Evolutionary conservation across 805 yeast genomes (phyloP).

Genomic region (Ogataea wickerhamii): DNA sequence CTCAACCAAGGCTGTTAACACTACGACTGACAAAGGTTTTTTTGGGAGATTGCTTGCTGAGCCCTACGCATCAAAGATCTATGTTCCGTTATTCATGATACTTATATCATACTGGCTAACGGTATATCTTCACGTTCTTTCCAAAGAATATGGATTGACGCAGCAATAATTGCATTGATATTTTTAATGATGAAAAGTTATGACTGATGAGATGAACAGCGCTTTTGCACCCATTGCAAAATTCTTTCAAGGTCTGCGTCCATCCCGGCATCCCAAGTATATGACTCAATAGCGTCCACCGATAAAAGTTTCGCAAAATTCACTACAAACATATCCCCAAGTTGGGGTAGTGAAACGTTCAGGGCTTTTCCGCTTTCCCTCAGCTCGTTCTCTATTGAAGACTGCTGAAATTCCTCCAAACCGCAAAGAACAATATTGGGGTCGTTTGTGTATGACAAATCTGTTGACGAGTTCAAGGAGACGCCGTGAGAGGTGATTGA

Average conservation of each 20-base stretch:
- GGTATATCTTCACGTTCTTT: not conserved
- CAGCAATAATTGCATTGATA: not conserved
- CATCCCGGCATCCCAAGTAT: conserved; percentile 1
- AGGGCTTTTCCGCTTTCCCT: conserved; percentile 15
- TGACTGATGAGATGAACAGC: not conserved
- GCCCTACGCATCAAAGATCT: not conserved
- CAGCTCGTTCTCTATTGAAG: conserved; percentile 41
- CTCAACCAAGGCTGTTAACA: not conserved
- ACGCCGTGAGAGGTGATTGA: conserved; percentile 88
- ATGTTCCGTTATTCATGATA: not conserved
- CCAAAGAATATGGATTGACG: not conserved
- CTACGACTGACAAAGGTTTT: not conserved
- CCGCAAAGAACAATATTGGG: conserved; percentile 79
- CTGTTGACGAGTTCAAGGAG: conserved; percentile 74
- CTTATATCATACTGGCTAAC: not conserved
- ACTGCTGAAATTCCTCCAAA: conserved; percentile 56
- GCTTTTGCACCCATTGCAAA: not conserved
- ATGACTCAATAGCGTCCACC: conserved; percentile 8
- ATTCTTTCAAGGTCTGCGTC: not conserved
- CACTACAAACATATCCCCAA: conserved; percentile 43
- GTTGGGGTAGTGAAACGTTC: conserved; percentile 22
- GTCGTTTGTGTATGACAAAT: conserved; percentile 63
- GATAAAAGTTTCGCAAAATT: conserved; percentile 41
- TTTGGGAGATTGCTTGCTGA: not conserved
- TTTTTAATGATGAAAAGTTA: not conserved